Base-by-base conservation (phyloP, 78 protist species). In the Guillardia theta region DNA sequence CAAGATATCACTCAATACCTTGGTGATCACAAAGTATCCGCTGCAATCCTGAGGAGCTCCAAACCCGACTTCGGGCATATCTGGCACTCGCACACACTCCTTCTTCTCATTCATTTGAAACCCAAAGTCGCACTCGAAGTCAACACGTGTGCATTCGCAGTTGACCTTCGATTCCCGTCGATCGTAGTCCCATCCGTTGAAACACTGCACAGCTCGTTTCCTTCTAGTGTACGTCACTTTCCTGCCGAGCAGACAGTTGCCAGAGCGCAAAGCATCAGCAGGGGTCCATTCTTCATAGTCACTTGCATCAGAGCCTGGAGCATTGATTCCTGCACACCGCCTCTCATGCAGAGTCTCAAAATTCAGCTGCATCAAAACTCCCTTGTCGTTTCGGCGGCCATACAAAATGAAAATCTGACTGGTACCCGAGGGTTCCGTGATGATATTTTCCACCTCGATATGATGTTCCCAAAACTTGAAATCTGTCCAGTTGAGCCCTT, bases 51-150 rank as follows among this genome's bases (percentile, higher is more conserved):
- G 4, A 12, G 83, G 83, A 4, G 33, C 41, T 43, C 83, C 83
- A 24, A 36, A 70, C 41, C 83, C 41, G 5, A 24, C 83, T 43
- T 36, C 1, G 36, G 83, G 83, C 83, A 70, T 70, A 24, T 70
- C 83, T 12, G 83, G 83, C 33, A 70, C 83, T 4, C 83, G 83
- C 83, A 36, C 83, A 43, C 83, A 70, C 83, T 36, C 6, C 41
- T 4, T 24, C 45, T 70, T 15, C 41, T 70, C 83, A 12, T 1
- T 70, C 83, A 70, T 6, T 43, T 70, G 83, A 30, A 44, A 78
- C 48, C 90, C 90, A 50, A 78, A 78, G 90, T 78, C 90, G 90
- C 90, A 78, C 48, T 78, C 90, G 90, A 24, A 78, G 90, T 78
- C 90, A 27, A 22, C 39, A 36, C 90, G 48, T n/a, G 1, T 8